Percentiles rank a stretch among this genome's conserved stretches.
phyloP scores from a whole-genome alignment of 1,139 yeast species.

The Hyphopichia fennica region DNA sequence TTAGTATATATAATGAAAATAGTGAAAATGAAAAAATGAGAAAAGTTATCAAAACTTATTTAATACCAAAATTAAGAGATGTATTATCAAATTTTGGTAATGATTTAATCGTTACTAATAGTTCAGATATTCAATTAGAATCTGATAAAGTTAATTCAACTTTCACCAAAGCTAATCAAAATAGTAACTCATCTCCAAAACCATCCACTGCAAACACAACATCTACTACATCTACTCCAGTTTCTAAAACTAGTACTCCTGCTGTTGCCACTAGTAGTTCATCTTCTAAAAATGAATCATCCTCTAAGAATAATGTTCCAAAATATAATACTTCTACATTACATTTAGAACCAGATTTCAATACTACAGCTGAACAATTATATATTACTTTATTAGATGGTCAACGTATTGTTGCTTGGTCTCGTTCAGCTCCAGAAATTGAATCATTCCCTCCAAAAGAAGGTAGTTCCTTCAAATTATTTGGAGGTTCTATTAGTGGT shows the following conservation, averaged over 20 bases:
- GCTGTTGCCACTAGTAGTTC: too few relatives aligned
- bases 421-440: constrained; percentile 72
- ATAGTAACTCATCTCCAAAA: constrained; percentile 18
- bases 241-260: neutral
- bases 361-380: constrained; percentile 83
- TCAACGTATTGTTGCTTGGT: constrained; percentile 83
- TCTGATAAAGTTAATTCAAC: constrained; percentile 66
- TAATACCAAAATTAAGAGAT: constrained; percentile 70
- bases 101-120: constrained; percentile 73
- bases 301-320: constrained; percentile 34
- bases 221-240: constrained; percentile 12
- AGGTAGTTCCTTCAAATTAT: constrained; percentile 67
- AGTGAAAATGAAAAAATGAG: constrained; percentile 52
- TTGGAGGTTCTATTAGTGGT: constrained; percentile 89
- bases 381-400: constrained; percentile 75
- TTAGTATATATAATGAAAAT: constrained; percentile 64
- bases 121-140: constrained; percentile 79
- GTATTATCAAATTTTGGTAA: constrained; percentile 66
- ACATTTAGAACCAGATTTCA: constrained; percentile 76
- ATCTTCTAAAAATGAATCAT: constrained; percentile 5
- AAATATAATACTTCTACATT: constrained; percentile 78
- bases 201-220: constrained; percentile 21
- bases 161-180: constrained; percentile 66
- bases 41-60: constrained; percentile 51
- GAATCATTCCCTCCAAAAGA: constrained; percentile 50